phyloP scores from a whole-genome alignment of 352 stramenopile species.

The Pythium insidiosum region DNA sequence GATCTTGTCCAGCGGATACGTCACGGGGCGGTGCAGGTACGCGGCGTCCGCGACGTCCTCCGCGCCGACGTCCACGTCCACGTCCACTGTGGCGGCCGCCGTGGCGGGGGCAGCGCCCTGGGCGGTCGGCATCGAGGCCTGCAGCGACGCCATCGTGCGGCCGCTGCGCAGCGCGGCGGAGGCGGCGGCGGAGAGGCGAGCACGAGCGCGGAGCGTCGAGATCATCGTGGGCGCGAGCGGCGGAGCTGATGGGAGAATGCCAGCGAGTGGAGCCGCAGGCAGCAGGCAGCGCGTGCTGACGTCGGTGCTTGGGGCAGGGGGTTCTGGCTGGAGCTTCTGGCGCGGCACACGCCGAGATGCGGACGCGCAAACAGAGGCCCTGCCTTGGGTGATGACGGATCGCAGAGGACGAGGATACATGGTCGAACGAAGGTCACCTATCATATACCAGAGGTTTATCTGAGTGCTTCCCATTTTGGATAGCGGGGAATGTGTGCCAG shows the following conservation, averaged over 20 bases:
- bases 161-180: conserved; percentile 7
- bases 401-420: too few species aligned
- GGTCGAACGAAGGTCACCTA: too few species aligned
- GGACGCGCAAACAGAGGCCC: too few species aligned
- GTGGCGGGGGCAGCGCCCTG: conserved; percentile 5
- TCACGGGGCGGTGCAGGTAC: conserved; percentile 64
- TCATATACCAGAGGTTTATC: too few species aligned
- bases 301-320: too few species aligned
- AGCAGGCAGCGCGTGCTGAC: background rate
- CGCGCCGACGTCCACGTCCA: too few species aligned
- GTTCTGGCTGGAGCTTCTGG: too few species aligned
- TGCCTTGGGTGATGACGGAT: too few species aligned
- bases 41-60: conserved; percentile 10
- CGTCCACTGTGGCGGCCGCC: conserved; percentile 2
- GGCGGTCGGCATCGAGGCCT: conserved; percentile 16
- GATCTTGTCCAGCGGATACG: conserved; percentile 70
- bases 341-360: too few species aligned
- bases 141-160: conserved; percentile 24
- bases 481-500: too few species aligned
- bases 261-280: background rate
- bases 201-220: conserved; percentile 22
- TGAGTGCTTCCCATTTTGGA: too few species aligned
- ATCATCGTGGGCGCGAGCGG: conserved; percentile 21
- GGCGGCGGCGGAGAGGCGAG: conserved; percentile 8
- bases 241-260: background rate